A percentile compares a stretch with the other conserved stretches of the same genome.
Evolutionary conservation across 1,139 yeast species (phyloP).

Genomic region (Cylindricascospora bacillispora): DNA sequence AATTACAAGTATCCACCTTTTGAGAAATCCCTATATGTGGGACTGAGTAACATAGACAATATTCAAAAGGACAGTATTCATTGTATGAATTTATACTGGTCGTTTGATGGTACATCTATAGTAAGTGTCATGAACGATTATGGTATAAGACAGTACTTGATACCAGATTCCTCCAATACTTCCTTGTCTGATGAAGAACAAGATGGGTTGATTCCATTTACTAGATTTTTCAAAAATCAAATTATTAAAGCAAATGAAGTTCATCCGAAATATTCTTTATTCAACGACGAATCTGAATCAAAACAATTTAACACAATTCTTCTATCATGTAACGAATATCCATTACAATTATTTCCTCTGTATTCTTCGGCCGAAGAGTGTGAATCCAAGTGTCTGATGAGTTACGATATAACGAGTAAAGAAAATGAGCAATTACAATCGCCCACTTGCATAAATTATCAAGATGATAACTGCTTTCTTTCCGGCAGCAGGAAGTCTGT

Average conservation of each 20-base stretch:
- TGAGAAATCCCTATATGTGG: too few relatives aligned
- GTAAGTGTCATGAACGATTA: constrained; percentile 21
- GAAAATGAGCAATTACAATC: constrained; percentile 15
- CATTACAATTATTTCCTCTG: constrained; percentile 10
- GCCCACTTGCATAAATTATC: constrained; percentile 13
- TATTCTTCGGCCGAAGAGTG: constrained; percentile 1
- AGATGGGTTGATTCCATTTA: constrained; percentile 15
- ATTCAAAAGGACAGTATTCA: too few relatives aligned
- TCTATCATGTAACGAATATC: constrained; percentile 13
- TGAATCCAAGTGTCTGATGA: constrained; percentile 4
- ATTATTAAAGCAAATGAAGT: constrained; percentile 18
- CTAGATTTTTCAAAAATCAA: constrained; percentile 15
- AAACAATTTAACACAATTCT: constrained; percentile 6
- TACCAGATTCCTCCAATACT: constrained; percentile 11
- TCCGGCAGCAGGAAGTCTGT: constrained; percentile 18
- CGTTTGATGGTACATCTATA: constrained; percentile 23
- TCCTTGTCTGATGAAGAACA: neutral
- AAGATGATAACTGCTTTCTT: constrained; percentile 8
- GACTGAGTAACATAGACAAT: too few relatives aligned
- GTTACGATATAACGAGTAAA: constrained; percentile 12
- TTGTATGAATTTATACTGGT: constrained; percentile 22
- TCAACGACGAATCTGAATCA: constrained; percentile 5
- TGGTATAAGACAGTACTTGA: constrained; percentile 22
- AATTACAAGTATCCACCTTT: too few relatives aligned
- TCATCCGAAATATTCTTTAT: constrained; percentile 19